phyloP scores from a whole-genome alignment of 176 grass and related monocot species.

The Bolboschoenus planiculmis region DNA sequence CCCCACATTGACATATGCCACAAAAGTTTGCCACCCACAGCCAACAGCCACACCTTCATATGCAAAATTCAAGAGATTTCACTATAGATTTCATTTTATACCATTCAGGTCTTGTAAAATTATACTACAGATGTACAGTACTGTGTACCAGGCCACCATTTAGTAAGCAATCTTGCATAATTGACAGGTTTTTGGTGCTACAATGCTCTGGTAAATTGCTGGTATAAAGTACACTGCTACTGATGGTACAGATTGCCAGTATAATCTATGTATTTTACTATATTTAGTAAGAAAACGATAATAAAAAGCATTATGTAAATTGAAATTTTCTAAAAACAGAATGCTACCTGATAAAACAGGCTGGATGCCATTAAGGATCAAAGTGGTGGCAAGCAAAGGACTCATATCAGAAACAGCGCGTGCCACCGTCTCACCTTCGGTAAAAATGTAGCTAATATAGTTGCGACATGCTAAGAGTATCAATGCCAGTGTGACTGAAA shows the following conservation, averaged over 20 bases:
- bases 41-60: slow-evolving; percentile 78
- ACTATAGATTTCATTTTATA: not conserved
- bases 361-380: slow-evolving; percentile 72
- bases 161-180: not conserved
- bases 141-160: not conserved
- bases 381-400: slow-evolving; percentile 46
- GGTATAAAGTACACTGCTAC: not conserved
- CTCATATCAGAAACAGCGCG: slow-evolving; percentile 54
- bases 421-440: slow-evolving; percentile 50
- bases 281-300: too few relatives aligned
- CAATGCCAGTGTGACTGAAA: slow-evolving; percentile 23
- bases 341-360: slow-evolving; percentile 56
- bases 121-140: not conserved
- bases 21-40: slow-evolving; percentile 86
- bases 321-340: not conserved
- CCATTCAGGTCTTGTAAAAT: not conserved
- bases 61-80: not conserved
- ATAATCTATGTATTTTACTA: not conserved
- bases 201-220: not conserved
- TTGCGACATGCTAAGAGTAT: slow-evolving; percentile 46
- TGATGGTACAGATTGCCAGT: not conserved
- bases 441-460: slow-evolving; percentile 72
- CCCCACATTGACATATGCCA: slow-evolving; percentile 81
- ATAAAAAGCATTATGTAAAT: not conserved
- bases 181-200: not conserved